Evolutionary conservation across 345 rosid species (phyloP).

Genomic region (Eucalyptus marginata): DNA sequence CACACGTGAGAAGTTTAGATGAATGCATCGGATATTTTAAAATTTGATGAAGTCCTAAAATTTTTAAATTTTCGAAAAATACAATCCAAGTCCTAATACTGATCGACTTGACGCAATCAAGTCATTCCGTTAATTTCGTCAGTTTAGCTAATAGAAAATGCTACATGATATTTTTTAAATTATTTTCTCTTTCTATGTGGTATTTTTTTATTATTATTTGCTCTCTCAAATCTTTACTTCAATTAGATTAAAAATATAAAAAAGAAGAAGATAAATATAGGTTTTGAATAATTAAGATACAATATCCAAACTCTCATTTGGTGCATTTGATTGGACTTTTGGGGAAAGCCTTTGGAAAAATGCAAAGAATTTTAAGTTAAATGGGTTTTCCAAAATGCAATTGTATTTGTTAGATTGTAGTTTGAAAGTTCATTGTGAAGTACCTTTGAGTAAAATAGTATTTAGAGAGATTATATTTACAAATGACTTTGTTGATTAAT

Average conservation of each 20-base stretch:
- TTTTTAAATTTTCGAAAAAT: neutral
- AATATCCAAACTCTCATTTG: neutral
- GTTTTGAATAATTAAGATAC: neutral
- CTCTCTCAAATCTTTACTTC: neutral
- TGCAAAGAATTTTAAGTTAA: too few species aligned
- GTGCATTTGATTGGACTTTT: too few species aligned
- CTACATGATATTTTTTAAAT: neutral
- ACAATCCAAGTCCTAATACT: neutral
- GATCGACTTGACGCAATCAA: neutral
- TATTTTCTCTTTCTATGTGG: neutral
- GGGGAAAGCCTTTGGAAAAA: too few species aligned
- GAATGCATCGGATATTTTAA: too few species aligned
- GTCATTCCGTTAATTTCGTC: rapidly evolving
- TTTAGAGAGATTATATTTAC: too few species aligned
- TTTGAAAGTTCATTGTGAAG: too few species aligned
- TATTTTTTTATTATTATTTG: neutral
- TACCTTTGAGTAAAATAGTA: too few species aligned
- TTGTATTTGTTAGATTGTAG: too few species aligned
- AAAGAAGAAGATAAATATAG: neutral
- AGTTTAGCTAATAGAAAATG: neutral
- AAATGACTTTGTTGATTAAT: too few species aligned
- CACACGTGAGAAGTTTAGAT: neutral
- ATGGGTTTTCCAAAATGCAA: too few species aligned
- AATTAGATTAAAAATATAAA: neutral
- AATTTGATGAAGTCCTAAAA: neutral